A percentile compares a stretch with the other conserved stretches of the same genome.
Conservation (phyloP, 2,329 filamentous ascomycete species). For the Acarospora socialis region DNA sequence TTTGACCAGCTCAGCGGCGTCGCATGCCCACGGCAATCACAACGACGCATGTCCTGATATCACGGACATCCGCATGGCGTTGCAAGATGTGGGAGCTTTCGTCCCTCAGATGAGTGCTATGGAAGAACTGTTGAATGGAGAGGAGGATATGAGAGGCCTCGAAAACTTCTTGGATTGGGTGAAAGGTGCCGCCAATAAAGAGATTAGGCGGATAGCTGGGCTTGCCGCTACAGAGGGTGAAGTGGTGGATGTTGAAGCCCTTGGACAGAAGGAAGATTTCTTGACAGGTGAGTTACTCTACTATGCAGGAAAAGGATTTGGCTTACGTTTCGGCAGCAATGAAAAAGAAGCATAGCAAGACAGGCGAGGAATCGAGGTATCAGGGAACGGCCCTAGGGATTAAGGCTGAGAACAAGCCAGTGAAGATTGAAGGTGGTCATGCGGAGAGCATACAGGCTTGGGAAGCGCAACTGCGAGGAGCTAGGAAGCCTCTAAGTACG, state of each 20-base stretch:
- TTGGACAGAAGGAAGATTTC: slow-evolving; percentile 53
- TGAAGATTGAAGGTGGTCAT: slow-evolving; percentile 66
- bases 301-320: background rate
- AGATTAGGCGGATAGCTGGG: slow-evolving; percentile 68
- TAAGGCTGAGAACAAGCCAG: slow-evolving; percentile 51
- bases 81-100: slow-evolving; percentile 67
- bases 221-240: slow-evolving; percentile 45
- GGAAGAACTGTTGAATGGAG: slow-evolving; percentile 53
- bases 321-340: slow-evolving; percentile 42
- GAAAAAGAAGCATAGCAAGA: slow-evolving; percentile 87
- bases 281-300: slow-evolving; percentile 40
- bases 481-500: too few species aligned
- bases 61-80: slow-evolving; percentile 70
- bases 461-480: slow-evolving; percentile 23
- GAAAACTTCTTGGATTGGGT: slow-evolving; percentile 72
- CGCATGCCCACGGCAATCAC: slow-evolving; percentile 57
- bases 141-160: slow-evolving; percentile 67
- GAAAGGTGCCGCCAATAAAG: slow-evolving; percentile 54
- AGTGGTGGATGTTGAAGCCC: slow-evolving; percentile 29
- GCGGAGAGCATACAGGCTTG: slow-evolving; percentile 54
- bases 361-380: slow-evolving; percentile 73
- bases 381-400: slow-evolving; percentile 72
- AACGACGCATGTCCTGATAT: slow-evolving; percentile 47
- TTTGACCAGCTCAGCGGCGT: slow-evolving; percentile 57
- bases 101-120: slow-evolving; percentile 50